phyloP scores from a whole-genome alignment of 2,329 filamentous ascomycete genomes.

The Aaosphaeria pasadenensis region DNA sequence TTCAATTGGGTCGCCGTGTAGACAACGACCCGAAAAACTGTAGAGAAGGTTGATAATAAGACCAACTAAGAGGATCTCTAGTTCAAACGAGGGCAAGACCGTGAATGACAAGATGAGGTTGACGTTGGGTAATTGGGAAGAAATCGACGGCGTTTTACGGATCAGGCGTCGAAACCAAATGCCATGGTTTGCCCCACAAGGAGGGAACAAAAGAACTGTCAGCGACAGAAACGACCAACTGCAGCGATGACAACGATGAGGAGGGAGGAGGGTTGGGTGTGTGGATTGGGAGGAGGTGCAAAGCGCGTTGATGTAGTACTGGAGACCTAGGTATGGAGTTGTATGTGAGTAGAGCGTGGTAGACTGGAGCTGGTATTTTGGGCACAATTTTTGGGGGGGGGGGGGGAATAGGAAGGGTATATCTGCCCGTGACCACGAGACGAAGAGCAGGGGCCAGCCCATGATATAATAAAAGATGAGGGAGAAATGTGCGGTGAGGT shows the following conservation, averaged over 20 bases:
- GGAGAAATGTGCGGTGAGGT: slow-evolving; percentile 23
- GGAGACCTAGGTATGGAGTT: background rate
- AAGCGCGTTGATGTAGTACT: background rate
- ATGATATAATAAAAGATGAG: slow-evolving; percentile 25
- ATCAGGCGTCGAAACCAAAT: no score
- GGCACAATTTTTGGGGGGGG: no score
- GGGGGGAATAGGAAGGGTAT: background rate
- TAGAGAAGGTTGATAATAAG: no score
- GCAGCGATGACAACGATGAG: background rate
- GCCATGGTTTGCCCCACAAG: no score
- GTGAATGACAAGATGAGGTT: no score
- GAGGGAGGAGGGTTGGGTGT: background rate
- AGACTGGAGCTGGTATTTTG: background rate
- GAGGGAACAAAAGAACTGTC: no score
- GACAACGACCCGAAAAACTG: slow-evolving; percentile 21
- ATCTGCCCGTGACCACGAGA: slow-evolving; percentile 14
- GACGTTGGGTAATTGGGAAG: no score
- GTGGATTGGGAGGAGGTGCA: background rate
- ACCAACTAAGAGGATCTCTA: no score
- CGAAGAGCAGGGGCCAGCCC: slow-evolving; percentile 20
- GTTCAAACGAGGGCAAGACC: no score
- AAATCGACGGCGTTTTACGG: no score
- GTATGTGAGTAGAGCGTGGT: background rate
- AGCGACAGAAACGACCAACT: background rate
- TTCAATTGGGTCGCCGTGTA: slow-evolving; percentile 17